These are phyloP conservation scores for Pseudogymnoascus sp. DNA, from an alignment of 2,329 filamentous ascomycete species.

Conservation along the genomic window DNA sequence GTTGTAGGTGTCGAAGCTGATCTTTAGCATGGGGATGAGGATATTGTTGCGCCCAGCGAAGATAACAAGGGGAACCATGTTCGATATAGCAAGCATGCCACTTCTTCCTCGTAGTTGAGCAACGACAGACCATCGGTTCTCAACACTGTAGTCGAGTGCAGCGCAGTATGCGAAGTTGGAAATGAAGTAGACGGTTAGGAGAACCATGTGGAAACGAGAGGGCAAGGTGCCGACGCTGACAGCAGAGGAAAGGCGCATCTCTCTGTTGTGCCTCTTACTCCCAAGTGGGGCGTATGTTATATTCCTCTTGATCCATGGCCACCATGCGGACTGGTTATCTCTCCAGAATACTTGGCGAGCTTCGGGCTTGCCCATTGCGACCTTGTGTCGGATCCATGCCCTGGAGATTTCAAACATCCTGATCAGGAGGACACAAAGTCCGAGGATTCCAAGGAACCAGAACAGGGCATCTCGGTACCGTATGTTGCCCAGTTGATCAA, in stretches of 20 bases:
- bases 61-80: constrained; percentile 85
- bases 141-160: constrained; percentile 48
- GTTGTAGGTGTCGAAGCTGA: constrained; percentile 97
- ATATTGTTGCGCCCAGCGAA: constrained; percentile 91
- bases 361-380: constrained; percentile 45
- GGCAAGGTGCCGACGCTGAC: constrained; percentile 55
- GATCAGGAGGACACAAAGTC: constrained; percentile 43
- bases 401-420: constrained; percentile 45
- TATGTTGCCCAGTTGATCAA: constrained; percentile 50
- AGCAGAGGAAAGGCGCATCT: constrained; percentile 52
- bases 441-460: constrained; percentile 51
- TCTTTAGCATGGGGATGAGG: constrained; percentile 68
- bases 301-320: constrained; percentile 53
- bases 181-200: constrained; percentile 47
- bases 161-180: constrained; percentile 58
- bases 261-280: constrained; percentile 58
- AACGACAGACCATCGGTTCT: constrained; percentile 54
- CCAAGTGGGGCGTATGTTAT: constrained; percentile 55
- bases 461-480: constrained; percentile 49
- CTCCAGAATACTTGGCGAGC: constrained; percentile 52
- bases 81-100: constrained; percentile 75
- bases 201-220: constrained; percentile 51
- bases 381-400: constrained; percentile 49
- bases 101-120: constrained; percentile 81
- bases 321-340: constrained; percentile 47